These are phyloP conservation scores for Kitagawia praeruptora DNA, from an alignment of 129 eudicot species.

Conservation along the genomic window DNA sequence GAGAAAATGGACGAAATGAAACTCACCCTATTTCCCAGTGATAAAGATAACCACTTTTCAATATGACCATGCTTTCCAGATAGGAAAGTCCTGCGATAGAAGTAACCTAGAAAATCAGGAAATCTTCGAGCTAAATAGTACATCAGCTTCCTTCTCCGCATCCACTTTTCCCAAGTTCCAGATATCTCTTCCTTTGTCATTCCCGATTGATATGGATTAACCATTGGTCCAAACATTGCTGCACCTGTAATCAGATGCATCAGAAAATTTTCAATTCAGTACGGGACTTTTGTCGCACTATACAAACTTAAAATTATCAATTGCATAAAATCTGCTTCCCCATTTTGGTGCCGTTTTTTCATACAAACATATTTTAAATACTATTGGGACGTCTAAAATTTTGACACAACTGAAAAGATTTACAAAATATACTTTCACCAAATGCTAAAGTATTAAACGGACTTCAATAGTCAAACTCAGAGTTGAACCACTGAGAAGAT, in stretches of 20 bases:
- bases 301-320: not conserved
- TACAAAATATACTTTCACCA: not conserved
- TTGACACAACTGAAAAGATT: not conserved
- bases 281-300: not conserved
- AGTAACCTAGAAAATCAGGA: constrained; percentile 57
- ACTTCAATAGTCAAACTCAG: not conserved
- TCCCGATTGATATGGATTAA: constrained; percentile 76
- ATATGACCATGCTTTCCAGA: constrained; percentile 84
- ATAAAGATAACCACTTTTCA: constrained; percentile 63
- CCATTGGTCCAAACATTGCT: constrained; percentile 76
- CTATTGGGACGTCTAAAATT: not conserved
- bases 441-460: not conserved
- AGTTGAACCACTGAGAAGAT: not conserved
- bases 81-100: constrained; percentile 59
- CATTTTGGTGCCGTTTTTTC: not conserved
- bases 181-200: constrained; percentile 73
- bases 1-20: not conserved
- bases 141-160: constrained; percentile 55
- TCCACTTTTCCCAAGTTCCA: constrained; percentile 67
- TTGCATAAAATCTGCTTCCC: not conserved
- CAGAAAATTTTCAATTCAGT: not conserved
- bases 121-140: constrained; percentile 62
- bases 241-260: constrained; percentile 47
- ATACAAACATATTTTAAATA: not conserved
- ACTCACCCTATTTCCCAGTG: constrained; percentile 57